Conservation (phyloP, 2,329 filamentous ascomycete species). For the Zopfia rhizophila region DNA sequence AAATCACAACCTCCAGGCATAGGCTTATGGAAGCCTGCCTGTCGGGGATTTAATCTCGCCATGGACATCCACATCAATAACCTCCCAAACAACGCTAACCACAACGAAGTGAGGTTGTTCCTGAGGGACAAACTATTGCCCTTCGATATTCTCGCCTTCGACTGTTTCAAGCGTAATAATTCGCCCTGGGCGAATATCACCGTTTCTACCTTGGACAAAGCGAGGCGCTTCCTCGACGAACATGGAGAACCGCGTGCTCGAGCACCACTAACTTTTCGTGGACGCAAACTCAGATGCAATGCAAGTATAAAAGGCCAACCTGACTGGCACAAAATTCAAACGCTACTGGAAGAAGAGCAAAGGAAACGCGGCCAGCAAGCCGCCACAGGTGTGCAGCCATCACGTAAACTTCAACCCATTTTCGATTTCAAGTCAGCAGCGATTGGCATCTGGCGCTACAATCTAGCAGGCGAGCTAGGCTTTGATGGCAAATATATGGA, state of each 20-base stretch:
- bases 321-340: slow-evolving; percentile 34
- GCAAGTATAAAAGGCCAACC: slow-evolving; percentile 32
- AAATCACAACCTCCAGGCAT: background rate
- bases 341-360: slow-evolving; percentile 35
- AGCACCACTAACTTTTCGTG: slow-evolving; percentile 20
- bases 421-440: slow-evolving; percentile 37
- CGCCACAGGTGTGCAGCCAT: slow-evolving; percentile 13
- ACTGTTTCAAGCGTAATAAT: slow-evolving; percentile 55
- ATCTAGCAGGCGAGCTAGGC: slow-evolving; percentile 34
- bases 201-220: slow-evolving; percentile 54
- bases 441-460: slow-evolving; percentile 57
- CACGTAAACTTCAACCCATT: slow-evolving; percentile 22
- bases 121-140: slow-evolving; percentile 51
- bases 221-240: slow-evolving; percentile 54
- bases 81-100: slow-evolving; percentile 55
- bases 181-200: slow-evolving; percentile 56
- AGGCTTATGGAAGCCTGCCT: background rate
- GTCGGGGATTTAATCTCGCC: background rate
- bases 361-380: slow-evolving; percentile 26
- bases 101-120: slow-evolving; percentile 53
- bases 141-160: slow-evolving; percentile 55
- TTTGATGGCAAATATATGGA: slow-evolving; percentile 57
- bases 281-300: slow-evolving; percentile 22
- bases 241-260: slow-evolving; percentile 37
- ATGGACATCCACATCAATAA: slow-evolving; percentile 61